Percentiles rank a stretch among this genome's conserved stretches.
These are phyloP conservation scores for Diaporthe ilicicola DNA, from an alignment of 2,329 filamentous ascomycete genomes.

Conservation along the genomic window DNA sequence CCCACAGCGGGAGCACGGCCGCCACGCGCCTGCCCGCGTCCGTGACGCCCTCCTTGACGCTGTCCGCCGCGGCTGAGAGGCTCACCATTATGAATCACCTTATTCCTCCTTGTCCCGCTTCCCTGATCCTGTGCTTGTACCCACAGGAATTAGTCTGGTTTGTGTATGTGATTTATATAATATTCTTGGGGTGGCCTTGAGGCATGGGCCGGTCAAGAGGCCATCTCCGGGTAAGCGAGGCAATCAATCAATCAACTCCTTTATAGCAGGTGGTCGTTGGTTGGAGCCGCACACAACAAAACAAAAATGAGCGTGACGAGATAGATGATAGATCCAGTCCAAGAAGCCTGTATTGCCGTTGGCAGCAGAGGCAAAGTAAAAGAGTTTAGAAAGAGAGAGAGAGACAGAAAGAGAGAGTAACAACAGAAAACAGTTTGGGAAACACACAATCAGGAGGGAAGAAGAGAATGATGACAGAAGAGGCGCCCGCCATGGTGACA, in stretches of 20 bases:
- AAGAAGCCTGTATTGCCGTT: neutral
- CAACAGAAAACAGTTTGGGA: neutral
- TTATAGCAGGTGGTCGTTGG: neutral
- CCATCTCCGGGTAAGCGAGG: constrained; percentile 24
- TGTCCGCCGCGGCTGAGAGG: neutral
- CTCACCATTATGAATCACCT: neutral
- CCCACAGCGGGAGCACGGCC: constrained; percentile 42
- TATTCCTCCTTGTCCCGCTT: neutral
- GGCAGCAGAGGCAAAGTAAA: neutral
- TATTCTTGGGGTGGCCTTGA: neutral
- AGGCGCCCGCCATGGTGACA: constrained; percentile 12
- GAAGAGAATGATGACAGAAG: neutral
- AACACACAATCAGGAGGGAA: neutral
- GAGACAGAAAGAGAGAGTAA: neutral
- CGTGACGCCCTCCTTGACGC: neutral
- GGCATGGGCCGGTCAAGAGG: constrained; percentile 10
- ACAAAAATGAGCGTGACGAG: neutral
- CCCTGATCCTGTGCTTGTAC: neutral
- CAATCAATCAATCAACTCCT: too few species aligned
- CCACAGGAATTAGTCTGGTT: neutral
- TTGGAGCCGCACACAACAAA: neutral
- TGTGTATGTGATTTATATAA: neutral
- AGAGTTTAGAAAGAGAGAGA: neutral
- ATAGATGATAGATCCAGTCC: neutral
- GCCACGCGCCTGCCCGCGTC: neutral